Evolutionary conservation across 2,329 filamentous ascomycete species (phyloP), one percentile per base, ranked within the genome.

Genomic region (Trichoderma lentiforme): DNA sequence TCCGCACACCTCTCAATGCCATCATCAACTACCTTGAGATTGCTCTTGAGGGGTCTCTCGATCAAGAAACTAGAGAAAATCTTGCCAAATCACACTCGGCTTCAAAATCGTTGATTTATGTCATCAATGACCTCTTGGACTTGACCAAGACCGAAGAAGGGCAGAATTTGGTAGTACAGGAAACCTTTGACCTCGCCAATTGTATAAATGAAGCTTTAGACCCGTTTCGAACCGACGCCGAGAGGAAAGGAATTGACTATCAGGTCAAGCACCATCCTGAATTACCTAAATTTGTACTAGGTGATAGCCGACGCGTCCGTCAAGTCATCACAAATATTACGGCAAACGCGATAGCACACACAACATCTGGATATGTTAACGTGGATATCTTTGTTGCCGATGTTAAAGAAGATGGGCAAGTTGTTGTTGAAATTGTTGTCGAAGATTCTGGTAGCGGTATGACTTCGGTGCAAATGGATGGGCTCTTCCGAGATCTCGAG

Each of bases 11-110:
- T 0, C 83, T 97, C 2, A 97, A 97, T 77, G 94, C 94, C 18
- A 97, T 97, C 77, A 97, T 97, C 81, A 97, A 97, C 76, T 97
- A 97, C 75, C 87, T 97, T 1, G 94, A 97, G 76, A 97, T 97
- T 74, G 94, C 94, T 0, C 83, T 97, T 1, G 94, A 97, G 81
- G 93, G 94, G 0, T 83, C 86, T 0, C 83, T 97, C 3, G 94
- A 97, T 74, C 84, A 89, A 18, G 94, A 97, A 78, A 97, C 93
- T 0, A 86, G 95, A 24, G 94, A 97, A 6, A 97, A 96, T 73
- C 83, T 97, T 6, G 87, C 92, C 0, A 92, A 90, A 75, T 97
- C 94, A 1, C 93, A 97, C 78, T 97, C 94, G 0, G 94, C 94
- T 4, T 97, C 94, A 0, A 97, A 97, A 78, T 97, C 94, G 0